These are phyloP conservation scores for Suillus plorans DNA, from an alignment of 768 basidiomycete species.

Conservation along the genomic window DNA sequence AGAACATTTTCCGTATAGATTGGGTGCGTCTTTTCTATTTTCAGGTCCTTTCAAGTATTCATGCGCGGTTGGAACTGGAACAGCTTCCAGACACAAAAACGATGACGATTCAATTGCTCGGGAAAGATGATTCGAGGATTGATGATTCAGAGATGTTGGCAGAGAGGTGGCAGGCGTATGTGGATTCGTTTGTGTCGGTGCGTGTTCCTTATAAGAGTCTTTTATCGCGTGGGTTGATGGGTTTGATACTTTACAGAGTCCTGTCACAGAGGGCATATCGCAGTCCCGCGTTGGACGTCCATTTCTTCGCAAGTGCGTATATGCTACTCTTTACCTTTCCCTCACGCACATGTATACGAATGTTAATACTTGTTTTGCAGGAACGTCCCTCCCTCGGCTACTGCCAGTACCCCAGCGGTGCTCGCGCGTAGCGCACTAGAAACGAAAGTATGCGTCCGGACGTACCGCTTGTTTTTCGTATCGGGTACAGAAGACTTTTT, in stretches of 20 bases:
- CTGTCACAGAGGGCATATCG: conserved; percentile 55
- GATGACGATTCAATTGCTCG: conserved; percentile 73
- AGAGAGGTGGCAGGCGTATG: conserved; percentile 77
- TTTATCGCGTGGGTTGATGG: not conserved
- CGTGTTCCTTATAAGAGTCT: conserved; percentile 14
- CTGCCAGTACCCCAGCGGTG: conserved; percentile 40
- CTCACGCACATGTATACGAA: conserved; percentile 25
- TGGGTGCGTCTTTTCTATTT: conserved; percentile 52
- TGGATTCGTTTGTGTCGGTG: conserved; percentile 74
- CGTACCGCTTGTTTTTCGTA: conserved; percentile 81
- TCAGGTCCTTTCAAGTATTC: conserved; percentile 1
- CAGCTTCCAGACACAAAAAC: conserved; percentile 66
- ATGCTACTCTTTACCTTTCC: not conserved
- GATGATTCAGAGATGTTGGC: conserved; percentile 78
- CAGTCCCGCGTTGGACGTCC: conserved; percentile 49
- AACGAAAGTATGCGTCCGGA: conserved; percentile 82
- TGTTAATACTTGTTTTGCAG: conserved; percentile 26
- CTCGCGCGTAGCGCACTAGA: conserved; percentile 63
- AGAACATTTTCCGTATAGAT: conserved; percentile 77
- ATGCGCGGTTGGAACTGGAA: not conserved
- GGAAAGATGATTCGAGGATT: conserved; percentile 73
- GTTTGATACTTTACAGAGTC: conserved; percentile 40
- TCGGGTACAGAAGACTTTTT: conserved; percentile 65
- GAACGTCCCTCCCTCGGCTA: conserved; percentile 17
- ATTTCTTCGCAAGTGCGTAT: conserved; percentile 63